phyloP scores from a whole-genome alignment of 1,139 yeast genomes.

The Saccharomyces hybrid region DNA sequence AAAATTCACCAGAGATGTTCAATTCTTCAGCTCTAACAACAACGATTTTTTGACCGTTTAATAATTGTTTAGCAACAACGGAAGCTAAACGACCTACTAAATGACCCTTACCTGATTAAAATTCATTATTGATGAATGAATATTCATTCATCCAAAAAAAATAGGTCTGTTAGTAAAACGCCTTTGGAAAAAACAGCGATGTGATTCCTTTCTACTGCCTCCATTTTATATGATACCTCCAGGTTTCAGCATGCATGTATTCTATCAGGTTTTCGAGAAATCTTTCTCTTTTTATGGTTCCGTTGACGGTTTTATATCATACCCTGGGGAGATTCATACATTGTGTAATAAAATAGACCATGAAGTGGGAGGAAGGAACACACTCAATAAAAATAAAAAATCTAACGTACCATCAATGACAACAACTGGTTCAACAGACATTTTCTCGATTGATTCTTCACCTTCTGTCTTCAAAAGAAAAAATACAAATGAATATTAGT shows the following conservation, averaged over 20 bases:
- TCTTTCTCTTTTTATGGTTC: not conserved
- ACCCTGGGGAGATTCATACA: not conserved
- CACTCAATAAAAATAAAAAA: not conserved
- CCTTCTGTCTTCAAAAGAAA: not conserved
- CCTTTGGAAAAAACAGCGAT: not conserved
- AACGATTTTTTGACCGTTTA: constrained; percentile 96
- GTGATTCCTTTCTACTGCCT: not conserved
- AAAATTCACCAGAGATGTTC: constrained; percentile 99
- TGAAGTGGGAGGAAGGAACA: not conserved
- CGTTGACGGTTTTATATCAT: not conserved
- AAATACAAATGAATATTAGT: not conserved
- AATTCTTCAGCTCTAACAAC: constrained; percentile 97
- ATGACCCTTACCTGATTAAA: constrained; percentile 79
- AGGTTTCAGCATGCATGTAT: not conserved
- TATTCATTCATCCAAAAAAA: not conserved
- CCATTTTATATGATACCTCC: not conserved
- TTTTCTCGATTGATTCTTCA: constrained; percentile 35
- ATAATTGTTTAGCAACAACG: constrained; percentile 94
- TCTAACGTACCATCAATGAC: constrained; percentile 76
- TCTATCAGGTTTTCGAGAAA: not conserved
- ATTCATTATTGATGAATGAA: constrained; percentile 1
- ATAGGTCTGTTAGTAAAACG: constrained; percentile 9
- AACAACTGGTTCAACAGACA: constrained; percentile 95
- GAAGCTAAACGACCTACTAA: constrained; percentile 99
- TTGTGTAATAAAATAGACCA: not conserved